These are phyloP conservation scores for Warburgia ugandensis DNA, from an alignment of 164 flowering plant genomes.

Conservation along the genomic window DNA sequence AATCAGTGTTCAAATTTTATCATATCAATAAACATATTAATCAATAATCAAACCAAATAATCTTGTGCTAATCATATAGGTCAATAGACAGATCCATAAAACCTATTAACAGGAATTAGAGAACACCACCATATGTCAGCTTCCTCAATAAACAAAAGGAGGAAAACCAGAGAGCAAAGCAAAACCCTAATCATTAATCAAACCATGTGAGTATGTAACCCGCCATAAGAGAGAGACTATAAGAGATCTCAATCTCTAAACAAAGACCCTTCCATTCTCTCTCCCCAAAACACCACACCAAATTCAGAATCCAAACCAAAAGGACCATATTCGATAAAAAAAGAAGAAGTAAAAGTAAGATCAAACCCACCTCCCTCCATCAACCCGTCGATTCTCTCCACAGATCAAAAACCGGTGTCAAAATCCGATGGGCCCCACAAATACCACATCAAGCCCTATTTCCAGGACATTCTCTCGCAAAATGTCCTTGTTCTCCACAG, in stretches of 20 bases:
- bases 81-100: too few relatives aligned
- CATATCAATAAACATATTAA: too few relatives aligned
- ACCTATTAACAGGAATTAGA: too few relatives aligned
- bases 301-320: background rate
- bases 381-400: background rate
- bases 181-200: slow-evolving; percentile 10
- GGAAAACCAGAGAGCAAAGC: too few relatives aligned
- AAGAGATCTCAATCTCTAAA: slow-evolving; percentile 3
- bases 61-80: too few relatives aligned
- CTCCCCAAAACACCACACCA: background rate
- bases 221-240: slow-evolving; percentile 1
- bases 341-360: background rate
- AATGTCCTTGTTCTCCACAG: slow-evolving; percentile 20
- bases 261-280: slow-evolving; percentile 5
- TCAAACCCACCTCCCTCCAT: background rate
- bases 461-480: slow-evolving; percentile 19
- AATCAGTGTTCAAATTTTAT: too few relatives aligned
- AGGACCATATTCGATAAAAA: background rate
- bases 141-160: too few relatives aligned
- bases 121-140: too few relatives aligned
- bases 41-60: too few relatives aligned
- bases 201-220: slow-evolving; percentile 8
- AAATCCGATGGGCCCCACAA: slow-evolving; percentile 12
- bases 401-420: background rate
- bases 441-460: too few relatives aligned